Conservation (phyloP, 192 early-diverging fungal genomes). For the Backusella morwellensis region DNA sequence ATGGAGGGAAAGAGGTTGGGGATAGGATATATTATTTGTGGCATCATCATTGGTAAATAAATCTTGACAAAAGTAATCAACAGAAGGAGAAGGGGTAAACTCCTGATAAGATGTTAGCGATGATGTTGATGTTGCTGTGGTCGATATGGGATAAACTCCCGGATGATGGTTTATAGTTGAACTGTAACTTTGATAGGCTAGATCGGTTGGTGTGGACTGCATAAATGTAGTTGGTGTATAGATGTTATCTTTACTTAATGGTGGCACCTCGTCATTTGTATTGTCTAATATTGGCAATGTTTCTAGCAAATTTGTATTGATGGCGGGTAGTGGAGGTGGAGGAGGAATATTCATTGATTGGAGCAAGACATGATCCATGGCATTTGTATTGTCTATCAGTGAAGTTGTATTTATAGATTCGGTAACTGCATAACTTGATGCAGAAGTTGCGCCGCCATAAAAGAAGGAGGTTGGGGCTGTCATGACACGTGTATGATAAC, state of each 20-base stretch:
- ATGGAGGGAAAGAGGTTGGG: neutral
- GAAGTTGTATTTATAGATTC: conserved; percentile 2
- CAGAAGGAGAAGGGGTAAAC: neutral
- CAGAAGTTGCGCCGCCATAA: neutral
- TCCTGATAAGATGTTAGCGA: neutral
- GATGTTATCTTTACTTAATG: neutral
- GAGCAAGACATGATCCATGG: neutral
- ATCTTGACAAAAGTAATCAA: conserved; percentile 1
- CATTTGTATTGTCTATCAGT: neutral
- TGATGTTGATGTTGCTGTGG: neutral
- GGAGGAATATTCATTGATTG: neutral
- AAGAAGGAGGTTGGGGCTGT: conserved; percentile 10
- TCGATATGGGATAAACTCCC: neutral
- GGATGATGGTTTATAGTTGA: neutral
- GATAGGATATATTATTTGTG: neutral
- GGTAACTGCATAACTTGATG: conserved; percentile 4
- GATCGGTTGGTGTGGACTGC: neutral
- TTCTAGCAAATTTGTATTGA: neutral
- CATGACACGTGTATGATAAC: conserved; percentile 11
- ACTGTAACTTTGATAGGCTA: neutral
- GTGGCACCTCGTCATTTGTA: neutral
- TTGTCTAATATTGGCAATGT: neutral
- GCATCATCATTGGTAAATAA: neutral
- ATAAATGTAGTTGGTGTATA: neutral
- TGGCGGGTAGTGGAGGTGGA: neutral